Percentiles rank a stretch among this genome's conserved stretches.
phyloP scores from a whole-genome alignment of 2,329 filamentous ascomycete species.

The Beauveria scarabaeidicola region DNA sequence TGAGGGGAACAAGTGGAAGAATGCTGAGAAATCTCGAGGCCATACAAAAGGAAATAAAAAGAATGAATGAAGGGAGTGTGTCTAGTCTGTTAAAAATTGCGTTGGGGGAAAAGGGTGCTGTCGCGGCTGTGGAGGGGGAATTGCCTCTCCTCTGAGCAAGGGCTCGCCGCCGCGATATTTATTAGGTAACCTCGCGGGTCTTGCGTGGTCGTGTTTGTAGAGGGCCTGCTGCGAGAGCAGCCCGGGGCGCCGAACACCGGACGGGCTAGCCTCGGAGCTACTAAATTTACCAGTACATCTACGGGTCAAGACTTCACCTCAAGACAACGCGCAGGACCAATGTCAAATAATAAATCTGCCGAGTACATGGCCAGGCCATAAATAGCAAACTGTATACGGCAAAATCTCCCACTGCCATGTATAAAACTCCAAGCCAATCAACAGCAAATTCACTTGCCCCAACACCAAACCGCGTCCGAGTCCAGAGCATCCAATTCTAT shows the following conservation, averaged over 20 bases:
- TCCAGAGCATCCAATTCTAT: background rate
- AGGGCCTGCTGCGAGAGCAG: background rate
- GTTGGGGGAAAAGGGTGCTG: background rate
- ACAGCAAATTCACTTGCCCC: background rate
- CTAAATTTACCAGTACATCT: too few species aligned
- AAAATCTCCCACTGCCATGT: background rate
- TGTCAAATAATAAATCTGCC: background rate
- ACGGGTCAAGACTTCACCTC: too few species aligned
- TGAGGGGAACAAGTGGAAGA: background rate
- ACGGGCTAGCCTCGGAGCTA: background rate
- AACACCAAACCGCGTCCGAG: background rate
- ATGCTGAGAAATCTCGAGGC: background rate
- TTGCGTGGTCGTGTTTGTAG: background rate
- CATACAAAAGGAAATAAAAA: background rate
- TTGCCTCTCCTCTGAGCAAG: background rate
- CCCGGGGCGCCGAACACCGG: background rate
- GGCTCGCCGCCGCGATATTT: background rate
- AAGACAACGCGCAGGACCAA: background rate
- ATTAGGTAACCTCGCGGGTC: slow-evolving; percentile 5
- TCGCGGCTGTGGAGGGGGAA: background rate
- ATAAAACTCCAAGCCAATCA: slow-evolving; percentile 1
- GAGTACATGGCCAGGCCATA: background rate
- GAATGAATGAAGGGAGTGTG: background rate
- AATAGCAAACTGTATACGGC: background rate
- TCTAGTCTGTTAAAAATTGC: background rate